These are phyloP conservation scores for Psilocybe azurescens DNA, from an alignment of 768 basidiomycete species.

Conservation along the genomic window DNA sequence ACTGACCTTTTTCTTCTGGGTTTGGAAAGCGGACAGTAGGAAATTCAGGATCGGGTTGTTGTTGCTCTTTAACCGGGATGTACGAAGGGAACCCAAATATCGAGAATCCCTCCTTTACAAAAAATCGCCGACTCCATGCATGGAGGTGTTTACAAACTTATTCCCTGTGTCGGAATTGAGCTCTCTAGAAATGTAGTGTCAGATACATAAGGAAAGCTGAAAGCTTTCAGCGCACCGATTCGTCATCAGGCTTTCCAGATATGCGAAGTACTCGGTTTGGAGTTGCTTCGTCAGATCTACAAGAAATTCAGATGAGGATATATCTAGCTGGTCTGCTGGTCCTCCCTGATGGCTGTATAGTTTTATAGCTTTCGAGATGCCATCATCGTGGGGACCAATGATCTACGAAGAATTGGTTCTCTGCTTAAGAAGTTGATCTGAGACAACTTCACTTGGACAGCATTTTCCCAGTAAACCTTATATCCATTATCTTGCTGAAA, in stretches of 20 bases:
- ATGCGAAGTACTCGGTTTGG: constrained; percentile 60
- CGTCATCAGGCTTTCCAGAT: constrained; percentile 35
- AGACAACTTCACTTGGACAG: constrained; percentile 62
- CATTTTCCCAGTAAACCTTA: constrained; percentile 94
- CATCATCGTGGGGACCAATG: constrained; percentile 81
- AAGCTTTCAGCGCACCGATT: constrained; percentile 25
- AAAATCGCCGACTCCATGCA: constrained; percentile 89
- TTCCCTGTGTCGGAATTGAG: constrained; percentile 44
- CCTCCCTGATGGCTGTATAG: constrained; percentile 60
- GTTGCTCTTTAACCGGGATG: constrained; percentile 69
- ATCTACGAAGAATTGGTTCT: constrained; percentile 53
- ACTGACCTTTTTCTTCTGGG: constrained; percentile 85
- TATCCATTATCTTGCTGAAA: constrained; percentile 84
- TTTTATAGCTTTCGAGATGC: constrained; percentile 72
- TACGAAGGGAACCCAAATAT: constrained; percentile 63
- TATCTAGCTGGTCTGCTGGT: constrained; percentile 35
- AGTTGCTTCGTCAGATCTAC: constrained; percentile 64
- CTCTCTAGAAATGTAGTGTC: constrained; percentile 23
- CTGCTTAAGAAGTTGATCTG: not conserved
- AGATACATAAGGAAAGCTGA: not conserved
- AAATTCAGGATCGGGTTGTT: constrained; percentile 81
- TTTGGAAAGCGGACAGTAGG: constrained; percentile 88
- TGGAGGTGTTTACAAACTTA: constrained; percentile 84
- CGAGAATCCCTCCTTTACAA: constrained; percentile 61
- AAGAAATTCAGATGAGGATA: constrained; percentile 49